Percentiles rank a stretch among this genome's conserved stretches.
Conservation (phyloP, 345 rosid genomes). For the Brassica juncea region DNA sequence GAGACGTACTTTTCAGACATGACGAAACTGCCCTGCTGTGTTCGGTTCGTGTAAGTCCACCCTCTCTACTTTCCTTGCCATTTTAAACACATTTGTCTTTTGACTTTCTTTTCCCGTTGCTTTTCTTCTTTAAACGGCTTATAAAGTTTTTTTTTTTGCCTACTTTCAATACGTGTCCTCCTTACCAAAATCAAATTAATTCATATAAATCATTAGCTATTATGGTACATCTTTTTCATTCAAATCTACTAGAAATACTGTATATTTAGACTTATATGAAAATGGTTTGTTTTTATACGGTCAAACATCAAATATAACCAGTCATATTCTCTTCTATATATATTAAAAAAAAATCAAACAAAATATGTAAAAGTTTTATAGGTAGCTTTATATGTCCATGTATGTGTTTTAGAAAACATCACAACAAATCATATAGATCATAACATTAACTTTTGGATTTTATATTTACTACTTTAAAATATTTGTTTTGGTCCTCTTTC, state of each 20-base stretch:
- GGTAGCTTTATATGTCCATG: background rate
- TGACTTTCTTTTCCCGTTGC: conserved; percentile 27
- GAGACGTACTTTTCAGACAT: conserved; percentile 18
- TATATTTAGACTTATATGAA: background rate
- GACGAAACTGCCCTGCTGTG: conserved; percentile 30
- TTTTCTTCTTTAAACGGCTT: conserved; percentile 33
- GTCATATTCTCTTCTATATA: background rate
- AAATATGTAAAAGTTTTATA: background rate
- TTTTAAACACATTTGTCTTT: conserved; percentile 36
- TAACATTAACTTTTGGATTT: conserved; percentile 1
- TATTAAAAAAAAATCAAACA: background rate
- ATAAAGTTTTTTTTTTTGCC: background rate
- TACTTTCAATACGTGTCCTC: conserved; percentile 13
- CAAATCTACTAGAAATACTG: background rate
- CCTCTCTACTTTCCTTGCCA: conserved; percentile 32
- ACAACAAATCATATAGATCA: background rate
- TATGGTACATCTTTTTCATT: background rate
- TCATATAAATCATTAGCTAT: background rate
- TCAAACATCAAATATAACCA: background rate
- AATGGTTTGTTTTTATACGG: background rate
- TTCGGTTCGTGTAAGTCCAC: conserved; percentile 26
- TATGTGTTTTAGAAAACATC: background rate
- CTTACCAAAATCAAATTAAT: background rate
- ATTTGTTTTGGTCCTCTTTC: no score
- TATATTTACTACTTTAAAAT: background rate